Evolutionary conservation across 2,329 filamentous ascomycete species (phyloP), one percentile per base, ranked within the genome.

Genomic region (Juglanconis oblonga): DNA sequence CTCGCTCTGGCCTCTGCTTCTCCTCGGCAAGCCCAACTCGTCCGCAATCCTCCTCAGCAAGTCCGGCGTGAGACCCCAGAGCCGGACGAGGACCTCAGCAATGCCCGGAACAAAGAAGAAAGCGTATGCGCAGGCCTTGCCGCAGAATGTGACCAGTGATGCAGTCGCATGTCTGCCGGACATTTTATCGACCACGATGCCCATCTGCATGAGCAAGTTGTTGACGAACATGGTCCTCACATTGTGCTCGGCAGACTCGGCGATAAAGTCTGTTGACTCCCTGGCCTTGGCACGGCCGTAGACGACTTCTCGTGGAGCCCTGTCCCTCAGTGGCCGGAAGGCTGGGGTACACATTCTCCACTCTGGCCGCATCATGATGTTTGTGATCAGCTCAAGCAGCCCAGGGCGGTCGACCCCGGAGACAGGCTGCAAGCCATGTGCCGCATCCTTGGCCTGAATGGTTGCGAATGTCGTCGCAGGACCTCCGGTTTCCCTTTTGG

Each of bases 91-190:
- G 54, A 96, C 85, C 69, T 96, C 92, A 7, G 91, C 89, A 57
- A 96, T 85, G 4, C 91, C 91, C 0, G 92, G 91, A 33, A 91
- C 93, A 69, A 96, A 97, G 76, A 94, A 95, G 74, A 96, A 97
- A 35, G 91, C 92, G 73, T 96, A 97, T 2, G 93, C 92, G 69
- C 90, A 94, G 4, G 92, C 91, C 74, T 95, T 96, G 62, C 91
- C 93, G 57, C 91, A 92, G 71, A 97, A 97, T 35, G 89, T 89
- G 60, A 97, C 90, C 61, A 92, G 73, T 66, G 86, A 89, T 24
- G 79, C 68, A 1, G 84, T 83, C 4, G 79, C 79, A 61, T 92
- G 89, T 52, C 91, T 85, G 68, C 91, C 79, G 14, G 91, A 92
- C 87, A 97, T 89, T 70, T 92, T 94, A 57, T 95, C 91, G 6